These are phyloP conservation scores for Candida chilensis DNA, from an alignment of 805 yeast genomes.

Conservation along the genomic window DNA sequence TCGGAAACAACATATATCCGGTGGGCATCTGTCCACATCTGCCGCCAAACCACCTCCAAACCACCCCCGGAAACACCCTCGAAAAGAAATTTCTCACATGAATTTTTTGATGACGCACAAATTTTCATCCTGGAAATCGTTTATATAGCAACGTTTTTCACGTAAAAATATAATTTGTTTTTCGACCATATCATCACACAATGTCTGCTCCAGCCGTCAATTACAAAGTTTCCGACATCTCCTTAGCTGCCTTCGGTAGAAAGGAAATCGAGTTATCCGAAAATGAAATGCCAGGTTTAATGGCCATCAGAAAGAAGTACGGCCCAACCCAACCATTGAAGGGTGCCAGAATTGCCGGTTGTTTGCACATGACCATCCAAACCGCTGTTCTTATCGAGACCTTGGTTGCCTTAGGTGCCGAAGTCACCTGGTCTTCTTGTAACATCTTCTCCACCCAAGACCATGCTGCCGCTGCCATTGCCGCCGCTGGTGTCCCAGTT, in stretches of 20 bases:
- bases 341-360: constrained; percentile 98
- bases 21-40: too few species aligned
- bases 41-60: too few species aligned
- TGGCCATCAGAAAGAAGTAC: constrained; percentile 92
- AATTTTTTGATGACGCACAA: too few species aligned
- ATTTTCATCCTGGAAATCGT: too few species aligned
- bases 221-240: constrained; percentile 96
- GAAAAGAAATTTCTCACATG: too few species aligned
- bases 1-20: too few species aligned
- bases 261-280: constrained; percentile 98
- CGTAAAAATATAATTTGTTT: too few species aligned
- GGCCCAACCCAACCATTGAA: constrained; percentile 89
- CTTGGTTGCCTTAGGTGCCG: constrained; percentile 95
- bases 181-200: too few species aligned
- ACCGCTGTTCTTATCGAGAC: constrained; percentile 99
- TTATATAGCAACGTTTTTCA: too few species aligned
- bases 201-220: constrained; percentile 40
- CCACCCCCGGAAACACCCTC: too few species aligned
- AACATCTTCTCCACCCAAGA: constrained; percentile 99
- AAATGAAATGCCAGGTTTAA: constrained; percentile 99
- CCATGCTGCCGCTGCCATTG: constrained; percentile 99
- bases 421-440: constrained; percentile 99
- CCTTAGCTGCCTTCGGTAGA: constrained; percentile 99
- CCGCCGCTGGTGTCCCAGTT: constrained; percentile 98
- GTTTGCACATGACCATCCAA: constrained; percentile 99